Conservation (phyloP, 208 protist genomes). For the Lotmaria passim region DNA sequence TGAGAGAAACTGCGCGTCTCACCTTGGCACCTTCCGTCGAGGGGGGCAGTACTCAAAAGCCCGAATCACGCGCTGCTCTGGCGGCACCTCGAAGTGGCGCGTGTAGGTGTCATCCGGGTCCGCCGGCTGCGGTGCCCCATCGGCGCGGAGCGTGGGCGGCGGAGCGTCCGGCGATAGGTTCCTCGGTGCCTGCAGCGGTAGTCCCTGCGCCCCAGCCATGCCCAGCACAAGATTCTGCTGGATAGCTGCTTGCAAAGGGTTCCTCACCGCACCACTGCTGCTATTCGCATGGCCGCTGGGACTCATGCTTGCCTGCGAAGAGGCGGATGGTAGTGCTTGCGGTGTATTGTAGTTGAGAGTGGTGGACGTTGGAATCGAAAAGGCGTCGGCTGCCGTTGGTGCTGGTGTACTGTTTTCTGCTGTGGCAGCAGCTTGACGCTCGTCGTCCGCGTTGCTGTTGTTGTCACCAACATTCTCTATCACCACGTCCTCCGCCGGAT, state of each 20-base stretch:
- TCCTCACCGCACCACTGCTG: background rate
- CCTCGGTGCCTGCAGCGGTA: background rate
- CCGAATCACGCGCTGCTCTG: conserved; percentile 60
- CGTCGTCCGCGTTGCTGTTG: conserved; percentile 9
- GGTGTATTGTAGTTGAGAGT: conserved; percentile 1
- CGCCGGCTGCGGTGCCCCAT: background rate
- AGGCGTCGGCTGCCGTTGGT: background rate
- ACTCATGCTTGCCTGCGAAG: no score
- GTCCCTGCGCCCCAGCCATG: no score
- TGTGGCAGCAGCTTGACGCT: background rate
- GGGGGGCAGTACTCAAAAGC: conserved; percentile 69
- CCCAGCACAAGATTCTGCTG: background rate
- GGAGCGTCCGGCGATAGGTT: background rate
- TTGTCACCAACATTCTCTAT: conserved; percentile 1
- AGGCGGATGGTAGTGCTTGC: background rate
- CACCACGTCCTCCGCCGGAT: conserved; percentile 21
- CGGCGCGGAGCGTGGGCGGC: background rate
- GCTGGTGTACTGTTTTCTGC: background rate
- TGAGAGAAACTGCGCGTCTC: background rate
- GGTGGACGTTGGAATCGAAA: conserved; percentile 2
- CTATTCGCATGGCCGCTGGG: no score
- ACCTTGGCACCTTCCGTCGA: conserved; percentile 16
- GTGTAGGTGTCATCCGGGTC: conserved; percentile 41
- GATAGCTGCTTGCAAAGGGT: background rate
- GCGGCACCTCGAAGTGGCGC: conserved; percentile 38